phyloP scores from a whole-genome alignment of 177 flowering plant species.

The Vitis hybrid region DNA sequence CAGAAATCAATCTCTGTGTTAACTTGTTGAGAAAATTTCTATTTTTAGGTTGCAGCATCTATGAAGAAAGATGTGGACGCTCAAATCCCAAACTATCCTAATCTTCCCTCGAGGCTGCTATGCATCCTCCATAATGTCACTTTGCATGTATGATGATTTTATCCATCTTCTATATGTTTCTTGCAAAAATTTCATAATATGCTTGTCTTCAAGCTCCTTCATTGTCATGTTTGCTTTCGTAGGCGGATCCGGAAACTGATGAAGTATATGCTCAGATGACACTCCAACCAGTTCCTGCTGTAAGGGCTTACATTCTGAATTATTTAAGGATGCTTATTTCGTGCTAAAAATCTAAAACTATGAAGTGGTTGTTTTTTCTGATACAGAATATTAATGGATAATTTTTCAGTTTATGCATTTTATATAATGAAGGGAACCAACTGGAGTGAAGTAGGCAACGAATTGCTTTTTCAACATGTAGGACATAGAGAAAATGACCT shows the following conservation, averaged over 20 bases:
- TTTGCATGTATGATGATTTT: constrained; percentile 61
- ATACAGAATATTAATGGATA: neutral
- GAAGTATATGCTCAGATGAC: constrained; percentile 98
- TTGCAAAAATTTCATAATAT: neutral
- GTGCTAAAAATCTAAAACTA: neutral
- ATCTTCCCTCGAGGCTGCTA: constrained; percentile 80
- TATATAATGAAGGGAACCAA: neutral
- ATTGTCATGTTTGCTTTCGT: constrained; percentile 13
- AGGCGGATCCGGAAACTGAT: constrained; percentile 97
- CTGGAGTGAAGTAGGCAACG: neutral
- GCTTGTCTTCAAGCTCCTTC: neutral
- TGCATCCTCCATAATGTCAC: constrained; percentile 91
- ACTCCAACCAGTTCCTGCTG: constrained; percentile 88
- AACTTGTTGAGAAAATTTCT: constrained; percentile 3
- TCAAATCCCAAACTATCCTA: constrained; percentile 91
- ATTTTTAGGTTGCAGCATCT: constrained; percentile 91
- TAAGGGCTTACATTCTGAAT: constrained; percentile 30
- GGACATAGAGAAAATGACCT: constrained; percentile 1
- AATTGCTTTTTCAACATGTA: neutral
- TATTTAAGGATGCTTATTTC: neutral
- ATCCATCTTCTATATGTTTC: neutral
- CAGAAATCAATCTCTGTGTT: neutral
- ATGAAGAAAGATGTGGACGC: constrained; percentile 91
- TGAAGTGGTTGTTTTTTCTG: too few relatives aligned
- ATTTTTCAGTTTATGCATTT: neutral